Conservation (phyloP, 768 basidiomycete species). For the Rhizopogon roseolus region DNA sequence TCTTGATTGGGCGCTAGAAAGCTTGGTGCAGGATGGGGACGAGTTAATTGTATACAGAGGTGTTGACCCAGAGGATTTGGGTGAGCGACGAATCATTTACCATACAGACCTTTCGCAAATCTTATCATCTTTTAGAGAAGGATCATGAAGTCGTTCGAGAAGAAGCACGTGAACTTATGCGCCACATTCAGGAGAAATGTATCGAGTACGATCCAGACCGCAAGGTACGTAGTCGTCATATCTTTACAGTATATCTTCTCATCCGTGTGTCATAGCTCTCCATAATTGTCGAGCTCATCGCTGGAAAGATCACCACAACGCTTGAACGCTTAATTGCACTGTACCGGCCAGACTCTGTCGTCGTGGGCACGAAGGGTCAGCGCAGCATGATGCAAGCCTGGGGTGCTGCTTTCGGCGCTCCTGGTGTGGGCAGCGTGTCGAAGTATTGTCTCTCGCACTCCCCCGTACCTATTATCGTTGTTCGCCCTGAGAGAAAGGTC, state of each 20-base stretch:
- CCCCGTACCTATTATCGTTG: constrained; percentile 94
- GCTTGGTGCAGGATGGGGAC: constrained; percentile 82
- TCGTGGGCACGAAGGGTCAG: constrained; percentile 86
- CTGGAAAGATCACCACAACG: constrained; percentile 83
- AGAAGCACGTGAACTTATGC: constrained; percentile 82
- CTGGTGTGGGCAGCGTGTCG: constrained; percentile 56
- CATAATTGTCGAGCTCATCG: constrained; percentile 90
- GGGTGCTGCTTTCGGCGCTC: constrained; percentile 45
- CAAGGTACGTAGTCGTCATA: constrained; percentile 44
- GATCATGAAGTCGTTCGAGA: constrained; percentile 76
- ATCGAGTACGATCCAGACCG: constrained; percentile 73
- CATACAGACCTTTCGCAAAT: not conserved
- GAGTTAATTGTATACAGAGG: constrained; percentile 91
- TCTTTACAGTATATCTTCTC: not conserved
- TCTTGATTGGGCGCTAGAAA: constrained; percentile 88
- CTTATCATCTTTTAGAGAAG: constrained; percentile 44
- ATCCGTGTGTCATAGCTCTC: constrained; percentile 50
- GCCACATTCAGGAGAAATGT: constrained; percentile 73
- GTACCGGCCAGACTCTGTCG: constrained; percentile 86
- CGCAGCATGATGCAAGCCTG: constrained; percentile 48
- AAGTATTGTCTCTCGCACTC: constrained; percentile 87
- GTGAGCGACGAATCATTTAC: constrained; percentile 33
- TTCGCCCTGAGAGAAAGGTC: constrained; percentile 84
- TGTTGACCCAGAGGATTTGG: constrained; percentile 80
- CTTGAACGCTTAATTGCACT: constrained; percentile 91